A percentile compares a stretch with the other conserved stretches of the same genome.
Conservation (phyloP, 352 stramenopile species). For the Globisporangium heterothallicum region DNA sequence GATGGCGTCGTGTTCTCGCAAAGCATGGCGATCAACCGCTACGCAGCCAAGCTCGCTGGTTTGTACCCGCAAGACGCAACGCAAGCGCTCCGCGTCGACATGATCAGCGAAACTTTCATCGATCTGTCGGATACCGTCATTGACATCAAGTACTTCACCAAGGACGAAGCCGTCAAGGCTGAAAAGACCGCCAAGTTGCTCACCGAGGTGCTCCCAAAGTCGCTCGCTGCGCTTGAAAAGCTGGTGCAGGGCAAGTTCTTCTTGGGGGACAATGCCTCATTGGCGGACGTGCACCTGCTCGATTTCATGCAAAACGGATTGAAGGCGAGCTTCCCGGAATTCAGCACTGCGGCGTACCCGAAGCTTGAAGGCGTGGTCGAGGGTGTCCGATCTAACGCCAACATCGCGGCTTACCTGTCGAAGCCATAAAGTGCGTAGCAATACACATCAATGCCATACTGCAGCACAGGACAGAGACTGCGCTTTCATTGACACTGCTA, state of each 20-base stretch:
- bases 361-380: slow-evolving; percentile 20
- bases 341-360: slow-evolving; percentile 17
- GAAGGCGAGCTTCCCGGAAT: slow-evolving; percentile 18
- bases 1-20: slow-evolving; percentile 41
- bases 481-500: too few relatives aligned
- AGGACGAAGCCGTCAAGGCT: slow-evolving; percentile 21
- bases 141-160: slow-evolving; percentile 29
- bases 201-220: background rate
- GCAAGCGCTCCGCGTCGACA: slow-evolving; percentile 37
- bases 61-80: slow-evolving; percentile 40
- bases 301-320: slow-evolving; percentile 37
- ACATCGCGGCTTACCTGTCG: slow-evolving; percentile 25
- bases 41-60: slow-evolving; percentile 39
- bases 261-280: slow-evolving; percentile 32
- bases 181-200: background rate
- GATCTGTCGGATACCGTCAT: slow-evolving; percentile 26
- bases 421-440: slow-evolving; percentile 9
- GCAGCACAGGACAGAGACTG: too few relatives aligned
- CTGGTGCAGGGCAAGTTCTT: slow-evolving; percentile 44
- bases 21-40: slow-evolving; percentile 53
- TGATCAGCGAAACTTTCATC: slow-evolving; percentile 37
- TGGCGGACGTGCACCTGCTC: slow-evolving; percentile 37
- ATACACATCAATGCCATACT: background rate
- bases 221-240: slow-evolving; percentile 29
- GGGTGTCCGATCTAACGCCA: slow-evolving; percentile 15